Conservation (phyloP, 1,284 basidiomycete species). For the Ganoderma sinense region DNA sequence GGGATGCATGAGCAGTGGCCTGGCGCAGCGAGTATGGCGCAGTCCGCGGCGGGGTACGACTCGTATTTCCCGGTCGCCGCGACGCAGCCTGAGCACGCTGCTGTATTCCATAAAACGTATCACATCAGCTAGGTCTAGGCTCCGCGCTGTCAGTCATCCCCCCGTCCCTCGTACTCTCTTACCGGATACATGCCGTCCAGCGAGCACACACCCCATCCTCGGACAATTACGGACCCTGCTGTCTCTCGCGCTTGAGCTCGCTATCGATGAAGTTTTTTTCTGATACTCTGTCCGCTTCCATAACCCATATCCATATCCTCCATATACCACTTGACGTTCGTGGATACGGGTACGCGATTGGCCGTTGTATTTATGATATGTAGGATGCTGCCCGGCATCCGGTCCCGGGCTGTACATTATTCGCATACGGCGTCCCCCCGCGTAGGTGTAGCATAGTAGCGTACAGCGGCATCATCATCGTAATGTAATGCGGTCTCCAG, state of each 20-base stretch:
- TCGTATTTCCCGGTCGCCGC: constrained; percentile 69
- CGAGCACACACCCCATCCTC: constrained; percentile 5
- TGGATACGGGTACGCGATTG: constrained; percentile 5
- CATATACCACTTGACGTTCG: constrained; percentile 21
- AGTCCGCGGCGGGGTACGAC: constrained; percentile 64
- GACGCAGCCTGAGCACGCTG: constrained; percentile 33
- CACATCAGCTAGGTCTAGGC: constrained; percentile 35
- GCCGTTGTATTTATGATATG: constrained; percentile 30
- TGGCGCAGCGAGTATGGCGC: constrained; percentile 46
- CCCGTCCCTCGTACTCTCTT: constrained; percentile 13
- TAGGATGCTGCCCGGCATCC: constrained; percentile 19
- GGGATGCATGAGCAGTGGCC: constrained; percentile 55
- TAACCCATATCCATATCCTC: constrained; percentile 2
- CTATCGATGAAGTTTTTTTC: constrained; percentile 21
- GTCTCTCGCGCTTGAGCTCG: constrained; percentile 10
- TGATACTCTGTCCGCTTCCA: background rate
- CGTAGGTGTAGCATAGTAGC: constrained; percentile 35
- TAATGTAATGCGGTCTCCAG: constrained; percentile 18
- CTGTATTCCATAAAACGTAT: constrained; percentile 41
- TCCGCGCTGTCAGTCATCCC: background rate
- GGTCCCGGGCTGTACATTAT: constrained; percentile 27
- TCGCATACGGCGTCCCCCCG: constrained; percentile 22
- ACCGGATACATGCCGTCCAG: constrained; percentile 9
- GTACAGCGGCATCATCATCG: constrained; percentile 13
- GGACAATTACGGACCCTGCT: constrained; percentile 20